Conservation (phyloP, 306 rosid genomes). For the barrel medic (Medicago truncatula) region MtrunA17r5.0-ANR NC_053043.1:40653501-40654000, state of each 20-base stretch:
- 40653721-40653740: slow-evolving; percentile 97
- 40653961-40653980: neutral
- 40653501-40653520: neutral
- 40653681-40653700: slow-evolving; percentile 78
- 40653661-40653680: slow-evolving; percentile 6
- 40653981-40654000: no score
- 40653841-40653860: slow-evolving; percentile 70
- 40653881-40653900: neutral
- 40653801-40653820: slow-evolving; percentile 95
- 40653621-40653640: slow-evolving; percentile 10
- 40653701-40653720: slow-evolving; percentile 87
- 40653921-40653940: neutral
- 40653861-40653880: neutral
- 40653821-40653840: slow-evolving; percentile 96
- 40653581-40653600: neutral
- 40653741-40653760: slow-evolving; percentile 98
- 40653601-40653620: slow-evolving; percentile 9
- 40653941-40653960: no score
- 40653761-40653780: slow-evolving; percentile 92
- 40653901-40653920: neutral
- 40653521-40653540: neutral
- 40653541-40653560: slow-evolving; percentile 3
- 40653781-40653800: slow-evolving; percentile 96
- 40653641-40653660: slow-evolving; percentile 17
- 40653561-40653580: slow-evolving; percentile 1